Base-by-base conservation (phyloP, 169 alveolate species). In the Theileria orientalis region DNA sequence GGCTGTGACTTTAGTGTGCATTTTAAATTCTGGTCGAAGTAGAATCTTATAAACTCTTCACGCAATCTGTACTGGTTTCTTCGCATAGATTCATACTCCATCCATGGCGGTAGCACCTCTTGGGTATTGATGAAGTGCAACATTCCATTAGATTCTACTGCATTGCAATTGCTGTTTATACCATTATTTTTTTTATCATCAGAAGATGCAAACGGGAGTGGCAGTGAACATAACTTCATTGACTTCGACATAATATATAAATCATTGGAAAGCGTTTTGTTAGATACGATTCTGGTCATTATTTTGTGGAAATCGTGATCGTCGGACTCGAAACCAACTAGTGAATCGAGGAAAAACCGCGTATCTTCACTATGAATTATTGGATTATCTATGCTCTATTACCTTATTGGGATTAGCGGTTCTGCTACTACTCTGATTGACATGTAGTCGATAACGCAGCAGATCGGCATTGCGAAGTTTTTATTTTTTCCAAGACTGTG, bases 351-450 rank as follows among this genome's bases (percentile, higher is more conserved):
- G 29, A 25, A 51, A 13, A 41, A 25, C 33, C 23, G 19, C 29
- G 57, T 41, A 16, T 19, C 19, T 23, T 25, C n/a, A 57, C 56
- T 41, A 37, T 32, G 64, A 67, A 52, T 71, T 30, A 13, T 56
- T n/a, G 8, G 25, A 25, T 44, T 33, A 29, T 21, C 51, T 33
- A 75, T 68, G 16, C 54, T 23, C 5, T 69, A 69, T 9, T 62
- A 60, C 47, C 61, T 41, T 19, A 76, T 68, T 3, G 90, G 91
- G 56, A 88, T 74, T 77, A 88, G 51, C 0, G 93, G 93, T 25
- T 88, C 93, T 2, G 89, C 71, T 33, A 84, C 90, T 25, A 88
- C 85, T 42, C 93, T 76, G 62, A 88, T 49, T 3, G 91, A 91
- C 90, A 84, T 62, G 70, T 71, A 88, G 54, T 88, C 93, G 23